Percentiles rank a stretch among this genome's conserved stretches.
Evolutionary conservation across 2,329 filamentous ascomycete genomes (phyloP).

Genomic region (Botrytis galanthina): DNA sequence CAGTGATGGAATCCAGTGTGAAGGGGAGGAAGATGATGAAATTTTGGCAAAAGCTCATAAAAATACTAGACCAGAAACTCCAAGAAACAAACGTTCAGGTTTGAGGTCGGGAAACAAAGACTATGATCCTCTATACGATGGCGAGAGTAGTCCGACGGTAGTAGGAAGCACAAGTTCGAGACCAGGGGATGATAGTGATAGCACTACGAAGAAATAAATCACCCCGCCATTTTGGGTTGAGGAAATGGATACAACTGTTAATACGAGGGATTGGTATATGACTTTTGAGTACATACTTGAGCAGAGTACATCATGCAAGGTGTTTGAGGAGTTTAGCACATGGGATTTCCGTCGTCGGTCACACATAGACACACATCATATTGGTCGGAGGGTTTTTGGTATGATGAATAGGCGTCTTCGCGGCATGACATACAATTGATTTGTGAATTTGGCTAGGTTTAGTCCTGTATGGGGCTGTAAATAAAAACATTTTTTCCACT

Average conservation of each 20-base stretch:
- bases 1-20: slow-evolving; percentile 29
- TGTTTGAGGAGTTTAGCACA: neutral
- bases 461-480: neutral
- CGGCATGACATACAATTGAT: neutral
- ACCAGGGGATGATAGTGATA: slow-evolving; percentile 9
- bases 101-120: slow-evolving; percentile 32
- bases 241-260: neutral
- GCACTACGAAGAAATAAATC: neutral
- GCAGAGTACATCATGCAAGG: slow-evolving; percentile 13
- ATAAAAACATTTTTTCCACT: neutral
- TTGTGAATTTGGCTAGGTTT: neutral
- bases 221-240: neutral
- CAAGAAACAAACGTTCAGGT: slow-evolving; percentile 15
- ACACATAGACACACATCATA: slow-evolving; percentile 6
- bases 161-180: slow-evolving; percentile 33
- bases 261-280: slow-evolving; percentile 9
- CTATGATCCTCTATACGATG: slow-evolving; percentile 38
- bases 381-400: neutral
- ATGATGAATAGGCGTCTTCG: neutral
- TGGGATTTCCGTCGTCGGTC: neutral
- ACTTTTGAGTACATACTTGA: slow-evolving; percentile 15
- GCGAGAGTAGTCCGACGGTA: slow-evolving; percentile 35
- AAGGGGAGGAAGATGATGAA: slow-evolving; percentile 30
- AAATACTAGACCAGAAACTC: slow-evolving; percentile 20
- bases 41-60: slow-evolving; percentile 21